Evolutionary conservation across 768 basidiomycete species (phyloP), one percentile per base, ranked within the genome.

Genomic region (Termitomyces sp.): DNA sequence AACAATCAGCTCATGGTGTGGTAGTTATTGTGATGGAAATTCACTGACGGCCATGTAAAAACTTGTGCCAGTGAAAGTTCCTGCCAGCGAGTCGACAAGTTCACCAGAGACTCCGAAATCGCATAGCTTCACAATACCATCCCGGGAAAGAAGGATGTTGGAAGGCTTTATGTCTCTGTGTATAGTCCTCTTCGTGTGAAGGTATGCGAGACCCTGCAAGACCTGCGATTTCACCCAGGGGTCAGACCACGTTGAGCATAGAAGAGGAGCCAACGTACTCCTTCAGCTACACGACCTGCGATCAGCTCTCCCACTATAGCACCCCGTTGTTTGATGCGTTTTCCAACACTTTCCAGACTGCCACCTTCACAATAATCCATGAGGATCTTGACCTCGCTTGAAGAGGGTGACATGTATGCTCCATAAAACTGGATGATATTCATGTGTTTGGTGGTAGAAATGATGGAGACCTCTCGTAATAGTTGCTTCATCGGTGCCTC

Each of bases 21-120:
- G 41, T 37, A 6, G 37, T 17, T 35, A 54, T 39, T 45, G 30
- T 41, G 49, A 49, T n/a, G 23, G 21, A 8, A 12, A 28, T 39
- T 35, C 28, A 84, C 95, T 71, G 66, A 98, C 96, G 62, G 97
- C 95, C 96, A 98, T 98, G 73, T 98, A 99, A 62, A 91, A 89
- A 68, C 94, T 94, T 43, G 96, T 98, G 7, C 97, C 97, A 1
- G 96, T 98, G 67, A 98, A 98, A 0, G 97, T 98, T 53, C 91
- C 91, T 16, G 97, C 97, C 60, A 90, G 72, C 50, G 90, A 93
- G 66, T 89, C 85, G 64, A 98, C 86, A 23, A 99, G 80, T 72
- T 97, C 92, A 41, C 96, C 97, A 27, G 96, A 98, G 19, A 98
- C 97, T 32, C 97, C 97, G 67, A 99, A 99, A 72, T 99, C 97